Conservation (phyloP, 2,329 filamentous ascomycete species). For the Calonectria pteridis region DNA sequence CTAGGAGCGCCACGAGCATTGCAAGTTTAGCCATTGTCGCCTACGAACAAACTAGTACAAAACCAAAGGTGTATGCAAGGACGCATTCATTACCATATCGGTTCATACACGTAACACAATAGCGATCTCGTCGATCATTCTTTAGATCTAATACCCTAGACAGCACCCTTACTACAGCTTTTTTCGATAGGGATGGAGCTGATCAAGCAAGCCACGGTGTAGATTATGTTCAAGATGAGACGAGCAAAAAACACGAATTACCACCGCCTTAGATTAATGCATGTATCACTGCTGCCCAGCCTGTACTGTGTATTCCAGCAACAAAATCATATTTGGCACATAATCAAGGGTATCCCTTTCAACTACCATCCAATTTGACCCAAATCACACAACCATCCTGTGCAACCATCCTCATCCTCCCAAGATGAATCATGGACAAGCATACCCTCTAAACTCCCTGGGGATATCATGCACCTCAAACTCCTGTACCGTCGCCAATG, state of each 20-base stretch:
- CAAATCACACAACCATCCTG: not conserved
- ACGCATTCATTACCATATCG: not conserved
- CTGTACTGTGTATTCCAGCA: not conserved
- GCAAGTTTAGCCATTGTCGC: not conserved
- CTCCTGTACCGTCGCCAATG: slow-evolving; percentile 14
- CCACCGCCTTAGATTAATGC: not conserved
- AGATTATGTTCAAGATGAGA: not conserved
- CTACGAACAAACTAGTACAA: not conserved
- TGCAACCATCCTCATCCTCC: not conserved
- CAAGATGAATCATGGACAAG: not conserved
- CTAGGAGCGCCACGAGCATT: not conserved
- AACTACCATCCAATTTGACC: not conserved
- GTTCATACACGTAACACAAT: not conserved
- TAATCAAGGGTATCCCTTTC: slow-evolving; percentile 13
- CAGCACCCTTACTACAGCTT: not conserved
- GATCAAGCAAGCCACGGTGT: not conserved
- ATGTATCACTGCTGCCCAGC: not conserved
- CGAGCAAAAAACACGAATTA: not conserved
- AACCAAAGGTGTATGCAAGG: not conserved
- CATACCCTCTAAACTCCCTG: slow-evolving; percentile 15
- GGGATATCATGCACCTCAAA: slow-evolving; percentile 13
- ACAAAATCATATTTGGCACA: not conserved
- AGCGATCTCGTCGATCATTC: not conserved
- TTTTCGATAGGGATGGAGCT: not conserved
- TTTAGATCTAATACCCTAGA: not conserved